phyloP scores from a whole-genome alignment of 116 monocot genomes.

The Trichopus zeylanicus region DNA sequence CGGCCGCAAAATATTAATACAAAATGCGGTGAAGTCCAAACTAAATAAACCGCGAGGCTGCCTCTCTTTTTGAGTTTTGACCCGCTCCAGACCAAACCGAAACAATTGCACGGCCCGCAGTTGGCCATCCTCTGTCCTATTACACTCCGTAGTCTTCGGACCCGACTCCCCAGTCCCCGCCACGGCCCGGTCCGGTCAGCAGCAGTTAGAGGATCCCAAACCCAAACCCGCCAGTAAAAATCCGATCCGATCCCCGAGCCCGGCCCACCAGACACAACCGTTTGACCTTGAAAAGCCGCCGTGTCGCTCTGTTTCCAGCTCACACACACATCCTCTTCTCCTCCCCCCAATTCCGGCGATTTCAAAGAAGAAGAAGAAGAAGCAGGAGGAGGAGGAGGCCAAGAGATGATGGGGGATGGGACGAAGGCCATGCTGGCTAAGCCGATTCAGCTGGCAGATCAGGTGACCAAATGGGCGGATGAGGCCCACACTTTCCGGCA shows the following conservation, averaged over 20 bases:
- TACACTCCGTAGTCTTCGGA: background rate
- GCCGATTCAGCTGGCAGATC: constrained; percentile 89
- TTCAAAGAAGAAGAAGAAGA: background rate
- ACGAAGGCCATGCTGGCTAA: constrained; percentile 67
- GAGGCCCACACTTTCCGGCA: constrained; percentile 37
- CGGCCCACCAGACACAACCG: too few relatives aligned
- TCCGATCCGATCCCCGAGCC: too few relatives aligned
- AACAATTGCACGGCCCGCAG: background rate
- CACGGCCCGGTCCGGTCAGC: too few relatives aligned
- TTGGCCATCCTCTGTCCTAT: background rate
- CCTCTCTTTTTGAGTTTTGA: background rate
- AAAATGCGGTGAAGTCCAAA: too few relatives aligned
- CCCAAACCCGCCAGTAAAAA: background rate
- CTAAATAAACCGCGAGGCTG: too few relatives aligned
- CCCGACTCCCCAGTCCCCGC: too few relatives aligned
- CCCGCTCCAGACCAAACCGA: too few relatives aligned
- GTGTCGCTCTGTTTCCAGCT: constrained; percentile 2
- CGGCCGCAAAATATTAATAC: too few relatives aligned
- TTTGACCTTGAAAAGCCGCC: background rate
- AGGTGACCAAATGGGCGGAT: constrained; percentile 65
- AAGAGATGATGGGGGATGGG: constrained; percentile 73
- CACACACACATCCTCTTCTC: background rate
- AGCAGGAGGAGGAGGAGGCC: too few relatives aligned
- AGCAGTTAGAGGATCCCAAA: background rate
- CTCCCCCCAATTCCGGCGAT: background rate